phyloP scores from a whole-genome alignment of 2,329 filamentous ascomycete species.

The Hypoxylon sp. region DNA sequence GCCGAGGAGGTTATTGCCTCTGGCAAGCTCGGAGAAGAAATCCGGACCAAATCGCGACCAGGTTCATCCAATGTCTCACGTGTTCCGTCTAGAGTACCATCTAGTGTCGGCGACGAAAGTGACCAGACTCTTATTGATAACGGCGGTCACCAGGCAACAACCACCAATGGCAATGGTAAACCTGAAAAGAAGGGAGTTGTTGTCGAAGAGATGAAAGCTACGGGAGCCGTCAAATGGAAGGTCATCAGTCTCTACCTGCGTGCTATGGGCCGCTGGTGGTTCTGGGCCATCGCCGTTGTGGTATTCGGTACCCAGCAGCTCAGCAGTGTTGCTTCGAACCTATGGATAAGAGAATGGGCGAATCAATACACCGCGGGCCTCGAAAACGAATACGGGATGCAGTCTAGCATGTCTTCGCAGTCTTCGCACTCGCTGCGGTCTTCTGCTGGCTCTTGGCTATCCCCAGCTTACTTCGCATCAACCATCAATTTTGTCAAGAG shows the following conservation, averaged over 20 bases:
- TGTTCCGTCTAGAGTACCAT: slow-evolving; percentile 81
- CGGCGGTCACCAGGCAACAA: slow-evolving; percentile 60
- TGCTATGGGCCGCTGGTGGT: slow-evolving; percentile 97
- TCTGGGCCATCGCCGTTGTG: slow-evolving; percentile 81
- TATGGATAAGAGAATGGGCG: slow-evolving; percentile 96
- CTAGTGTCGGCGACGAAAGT: slow-evolving; percentile 75
- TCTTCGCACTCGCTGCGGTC: slow-evolving; percentile 21
- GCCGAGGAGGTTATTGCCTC: slow-evolving; percentile 82
- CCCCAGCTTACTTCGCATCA: slow-evolving; percentile 56
- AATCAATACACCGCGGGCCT: slow-evolving; percentile 77
- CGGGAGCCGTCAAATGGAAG: slow-evolving; percentile 86
- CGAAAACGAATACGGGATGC: slow-evolving; percentile 54
- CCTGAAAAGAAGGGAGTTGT: slow-evolving; percentile 64
- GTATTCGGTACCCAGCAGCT: slow-evolving; percentile 88
- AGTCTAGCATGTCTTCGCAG: slow-evolving; percentile 54
- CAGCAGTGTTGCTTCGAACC: slow-evolving; percentile 85
- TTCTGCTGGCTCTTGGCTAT: slow-evolving; percentile 52
- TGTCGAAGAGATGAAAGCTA: slow-evolving; percentile 81
- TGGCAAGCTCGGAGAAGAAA: slow-evolving; percentile 89
- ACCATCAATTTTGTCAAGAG: slow-evolving; percentile 54
- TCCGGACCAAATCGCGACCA: slow-evolving; percentile 76
- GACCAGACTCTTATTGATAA: slow-evolving; percentile 68
- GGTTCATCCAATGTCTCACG: slow-evolving; percentile 77
- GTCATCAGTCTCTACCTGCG: slow-evolving; percentile 87
- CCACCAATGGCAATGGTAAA: slow-evolving; percentile 60